Percentiles rank a stretch among this genome's conserved stretches.
Conservation (phyloP, 768 basidiomycete genomes). For the Boletus rubropictus region DNA sequence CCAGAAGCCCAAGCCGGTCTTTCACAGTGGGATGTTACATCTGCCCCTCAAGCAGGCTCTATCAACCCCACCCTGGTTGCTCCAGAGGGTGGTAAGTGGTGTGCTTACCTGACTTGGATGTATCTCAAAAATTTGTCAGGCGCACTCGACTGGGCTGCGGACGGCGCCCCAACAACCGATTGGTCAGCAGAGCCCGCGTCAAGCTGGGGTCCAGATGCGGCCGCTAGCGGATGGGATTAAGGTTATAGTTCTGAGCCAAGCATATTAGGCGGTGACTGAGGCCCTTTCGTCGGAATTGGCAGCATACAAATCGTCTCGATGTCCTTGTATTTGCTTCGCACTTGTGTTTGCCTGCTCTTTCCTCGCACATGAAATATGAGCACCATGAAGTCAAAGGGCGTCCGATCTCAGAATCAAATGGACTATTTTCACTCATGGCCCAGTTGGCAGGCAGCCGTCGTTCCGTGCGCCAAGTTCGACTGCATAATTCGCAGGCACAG, state of each 20-base stretch:
- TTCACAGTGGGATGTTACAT: conserved; percentile 70
- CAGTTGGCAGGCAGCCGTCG: too few species aligned
- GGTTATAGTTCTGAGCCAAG: background rate
- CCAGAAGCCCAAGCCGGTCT: conserved; percentile 48
- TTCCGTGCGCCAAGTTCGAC: too few species aligned
- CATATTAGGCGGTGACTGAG: background rate
- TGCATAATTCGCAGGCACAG: too few species aligned
- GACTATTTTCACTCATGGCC: too few species aligned
- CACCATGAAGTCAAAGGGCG: background rate
- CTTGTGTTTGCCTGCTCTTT: conserved; percentile 13
- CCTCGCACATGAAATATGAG: conserved; percentile 14
- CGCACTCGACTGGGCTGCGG: conserved; percentile 82
- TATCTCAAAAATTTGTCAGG: conserved; percentile 31
- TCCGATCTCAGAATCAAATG: too few species aligned
- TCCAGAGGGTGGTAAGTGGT: conserved; percentile 47
- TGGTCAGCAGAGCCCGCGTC: conserved; percentile 78
- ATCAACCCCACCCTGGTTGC: conserved; percentile 76
- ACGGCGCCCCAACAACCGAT: conserved; percentile 56
- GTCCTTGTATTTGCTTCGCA: conserved; percentile 17
- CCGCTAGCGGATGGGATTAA: conserved; percentile 30
- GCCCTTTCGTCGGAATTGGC: conserved; percentile 5
- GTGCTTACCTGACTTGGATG: background rate
- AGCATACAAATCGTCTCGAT: conserved; percentile 15
- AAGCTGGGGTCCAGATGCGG: conserved; percentile 34
- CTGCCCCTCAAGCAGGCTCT: conserved; percentile 59